Percentiles rank a stretch among this genome's conserved stretches.
phyloP scores from a whole-genome alignment of 768 basidiomycete genomes.

The Pleurotus eryngii region DNA sequence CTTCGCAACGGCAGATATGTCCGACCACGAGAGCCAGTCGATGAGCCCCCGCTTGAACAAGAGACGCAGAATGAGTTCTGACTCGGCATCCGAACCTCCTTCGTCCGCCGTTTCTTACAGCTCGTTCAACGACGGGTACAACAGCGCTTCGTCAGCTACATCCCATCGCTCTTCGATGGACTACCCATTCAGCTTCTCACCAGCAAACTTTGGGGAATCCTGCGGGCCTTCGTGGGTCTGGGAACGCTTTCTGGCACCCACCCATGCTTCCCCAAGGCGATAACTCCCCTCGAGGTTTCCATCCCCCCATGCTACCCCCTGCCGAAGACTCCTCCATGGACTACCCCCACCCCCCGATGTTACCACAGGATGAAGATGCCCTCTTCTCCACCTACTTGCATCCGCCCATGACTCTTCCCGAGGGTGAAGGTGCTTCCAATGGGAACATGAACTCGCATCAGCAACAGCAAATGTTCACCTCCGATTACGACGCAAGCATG shows the following conservation, averaged over 20 bases:
- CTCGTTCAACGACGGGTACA: constrained; percentile 61
- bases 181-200: constrained; percentile 56
- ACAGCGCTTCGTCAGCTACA: constrained; percentile 51
- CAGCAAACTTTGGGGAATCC: constrained; percentile 40
- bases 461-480: constrained; percentile 11
- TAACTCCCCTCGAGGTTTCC: constrained; percentile 54
- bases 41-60: constrained; percentile 55
- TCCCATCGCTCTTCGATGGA: constrained; percentile 57
- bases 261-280: constrained; percentile 61
- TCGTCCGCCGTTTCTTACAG: constrained; percentile 64
- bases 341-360: constrained; percentile 63
- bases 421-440: constrained; percentile 21
- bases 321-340: constrained; percentile 68
- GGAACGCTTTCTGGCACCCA: constrained; percentile 76
- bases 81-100: constrained; percentile 48
- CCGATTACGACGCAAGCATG: constrained; percentile 10
- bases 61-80: constrained; percentile 69
- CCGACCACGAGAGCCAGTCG: constrained; percentile 25
- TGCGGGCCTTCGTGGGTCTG: constrained; percentile 47
- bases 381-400: constrained; percentile 48
- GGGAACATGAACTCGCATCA: constrained; percentile 5
- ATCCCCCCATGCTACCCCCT: constrained; percentile 66
- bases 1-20: constrained; percentile 44
- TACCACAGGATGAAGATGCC: constrained; percentile 62
- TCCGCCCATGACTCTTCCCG: constrained; percentile 41